A percentile compares a stretch with the other conserved stretches of the same genome.
Evolutionary conservation across 441 rosid species (phyloP).

Genomic region (Pelargonium australe): DNA sequence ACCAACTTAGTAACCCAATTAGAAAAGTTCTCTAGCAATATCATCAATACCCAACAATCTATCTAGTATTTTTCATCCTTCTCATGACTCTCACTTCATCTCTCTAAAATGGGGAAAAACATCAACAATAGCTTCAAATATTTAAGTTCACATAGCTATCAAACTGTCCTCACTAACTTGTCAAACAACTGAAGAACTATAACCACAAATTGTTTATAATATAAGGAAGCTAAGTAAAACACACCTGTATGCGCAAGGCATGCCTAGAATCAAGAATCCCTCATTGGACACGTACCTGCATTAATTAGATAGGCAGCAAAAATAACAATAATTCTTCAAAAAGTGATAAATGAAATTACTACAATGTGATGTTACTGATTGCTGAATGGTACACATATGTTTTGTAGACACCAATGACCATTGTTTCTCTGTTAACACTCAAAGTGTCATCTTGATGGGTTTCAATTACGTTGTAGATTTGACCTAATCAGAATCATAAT

Average conservation of each 20-base stretch:
- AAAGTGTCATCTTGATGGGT: not conserved
- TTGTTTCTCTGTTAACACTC: not conserved
- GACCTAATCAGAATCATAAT: too few relatives aligned
- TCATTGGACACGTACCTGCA: not conserved
- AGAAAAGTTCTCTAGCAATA: not conserved
- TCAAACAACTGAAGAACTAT: not conserved
- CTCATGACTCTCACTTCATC: not conserved
- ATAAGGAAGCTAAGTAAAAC: conserved; percentile 2
- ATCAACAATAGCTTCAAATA: not conserved
- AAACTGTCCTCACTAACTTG: not conserved
- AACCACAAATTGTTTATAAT: not conserved
- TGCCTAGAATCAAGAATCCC: not conserved
- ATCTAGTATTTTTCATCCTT: not conserved
- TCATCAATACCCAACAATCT: not conserved
- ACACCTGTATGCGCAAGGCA: not conserved
- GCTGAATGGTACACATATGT: not conserved
- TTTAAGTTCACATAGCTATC: not conserved
- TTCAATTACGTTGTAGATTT: not conserved
- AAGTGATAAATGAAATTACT: not conserved
- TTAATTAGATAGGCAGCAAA: not conserved
- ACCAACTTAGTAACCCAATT: too few relatives aligned
- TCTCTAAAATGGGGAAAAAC: not conserved
- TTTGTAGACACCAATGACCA: not conserved
- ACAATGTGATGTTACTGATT: not conserved
- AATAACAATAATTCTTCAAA: not conserved